A percentile compares a stretch with the other conserved stretches of the same genome.
Evolutionary conservation across 2,329 filamentous ascomycete genomes (phyloP).

Genomic region (Didymella keratinophila): DNA sequence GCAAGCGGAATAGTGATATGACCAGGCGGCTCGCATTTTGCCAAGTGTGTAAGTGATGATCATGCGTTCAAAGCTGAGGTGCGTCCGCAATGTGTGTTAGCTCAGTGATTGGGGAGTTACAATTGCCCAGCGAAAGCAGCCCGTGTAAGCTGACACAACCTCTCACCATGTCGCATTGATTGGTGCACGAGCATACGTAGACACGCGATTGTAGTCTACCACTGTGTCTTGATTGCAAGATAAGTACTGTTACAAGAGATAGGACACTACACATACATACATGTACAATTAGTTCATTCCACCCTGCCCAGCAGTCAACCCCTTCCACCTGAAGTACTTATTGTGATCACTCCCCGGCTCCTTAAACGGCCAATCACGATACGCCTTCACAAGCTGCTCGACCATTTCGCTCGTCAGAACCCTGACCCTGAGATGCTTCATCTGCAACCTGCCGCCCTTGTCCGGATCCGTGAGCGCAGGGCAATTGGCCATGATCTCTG

Average conservation of each 20-base stretch:
- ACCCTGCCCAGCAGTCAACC: neutral
- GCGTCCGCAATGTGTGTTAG: too few species aligned
- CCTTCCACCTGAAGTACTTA: slow-evolving; percentile 34
- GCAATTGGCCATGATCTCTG: slow-evolving; percentile 37
- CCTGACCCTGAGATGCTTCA: slow-evolving; percentile 41
- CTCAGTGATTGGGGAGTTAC: too few species aligned
- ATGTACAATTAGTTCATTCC: neutral
- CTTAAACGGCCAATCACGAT: slow-evolving; percentile 47
- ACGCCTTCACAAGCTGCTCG: slow-evolving; percentile 40
- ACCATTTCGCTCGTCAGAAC: slow-evolving; percentile 48
- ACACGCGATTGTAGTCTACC: too few species aligned
- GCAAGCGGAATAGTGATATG: too few species aligned
- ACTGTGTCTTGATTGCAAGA: neutral
- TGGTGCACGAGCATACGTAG: too few species aligned
- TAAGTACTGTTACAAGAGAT: neutral
- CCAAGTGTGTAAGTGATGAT: too few species aligned
- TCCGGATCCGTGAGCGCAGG: slow-evolving; percentile 40
- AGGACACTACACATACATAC: neutral
- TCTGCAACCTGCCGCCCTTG: slow-evolving; percentile 43
- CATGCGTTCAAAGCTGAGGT: too few species aligned
- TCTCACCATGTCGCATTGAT: too few species aligned
- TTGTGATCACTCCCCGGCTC: slow-evolving; percentile 31
- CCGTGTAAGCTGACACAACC: too few species aligned
- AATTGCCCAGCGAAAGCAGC: too few species aligned
- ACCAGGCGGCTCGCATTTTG: too few species aligned